These are phyloP conservation scores for Trichoderma atrobrunneum DNA, from an alignment of 2,329 filamentous ascomycete genomes.

Conservation along the genomic window DNA sequence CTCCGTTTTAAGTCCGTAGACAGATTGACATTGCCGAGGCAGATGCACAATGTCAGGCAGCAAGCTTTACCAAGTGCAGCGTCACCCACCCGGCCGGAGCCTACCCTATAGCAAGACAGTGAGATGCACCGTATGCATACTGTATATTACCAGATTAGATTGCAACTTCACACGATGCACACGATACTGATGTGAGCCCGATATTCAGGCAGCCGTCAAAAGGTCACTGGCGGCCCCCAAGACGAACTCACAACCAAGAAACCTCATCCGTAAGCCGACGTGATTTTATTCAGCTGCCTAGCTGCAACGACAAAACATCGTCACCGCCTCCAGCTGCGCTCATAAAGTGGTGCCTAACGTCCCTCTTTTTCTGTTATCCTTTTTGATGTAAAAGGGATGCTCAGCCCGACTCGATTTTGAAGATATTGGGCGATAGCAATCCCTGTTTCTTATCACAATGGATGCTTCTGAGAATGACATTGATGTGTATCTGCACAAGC, in stretches of 20 bases:
- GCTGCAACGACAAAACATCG: neutral
- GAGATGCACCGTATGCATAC: neutral
- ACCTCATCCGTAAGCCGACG: neutral
- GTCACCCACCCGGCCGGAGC: too few relatives aligned
- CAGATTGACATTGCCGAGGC: neutral
- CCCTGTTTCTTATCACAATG: constrained; percentile 39
- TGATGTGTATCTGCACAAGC: constrained; percentile 61
- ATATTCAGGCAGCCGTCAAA: constrained; percentile 1
- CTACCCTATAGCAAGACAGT: neutral
- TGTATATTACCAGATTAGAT: neutral
- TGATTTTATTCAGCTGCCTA: constrained; percentile 7
- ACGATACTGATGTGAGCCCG: neutral
- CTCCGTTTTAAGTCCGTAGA: neutral
- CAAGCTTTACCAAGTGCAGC: neutral
- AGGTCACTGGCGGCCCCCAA: neutral
- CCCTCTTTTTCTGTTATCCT: neutral
- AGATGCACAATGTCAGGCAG: neutral
- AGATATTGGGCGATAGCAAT: neutral
- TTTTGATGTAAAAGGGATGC: neutral
- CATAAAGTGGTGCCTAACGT: constrained; percentile 15
- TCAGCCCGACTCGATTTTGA: neutral
- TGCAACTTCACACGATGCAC: neutral
- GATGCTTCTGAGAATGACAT: constrained; percentile 59
- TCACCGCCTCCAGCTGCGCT: neutral
- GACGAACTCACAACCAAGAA: neutral